Evolutionary conservation across 352 stramenopile species (phyloP).

Genomic region (Phytopythium aichiense): DNA sequence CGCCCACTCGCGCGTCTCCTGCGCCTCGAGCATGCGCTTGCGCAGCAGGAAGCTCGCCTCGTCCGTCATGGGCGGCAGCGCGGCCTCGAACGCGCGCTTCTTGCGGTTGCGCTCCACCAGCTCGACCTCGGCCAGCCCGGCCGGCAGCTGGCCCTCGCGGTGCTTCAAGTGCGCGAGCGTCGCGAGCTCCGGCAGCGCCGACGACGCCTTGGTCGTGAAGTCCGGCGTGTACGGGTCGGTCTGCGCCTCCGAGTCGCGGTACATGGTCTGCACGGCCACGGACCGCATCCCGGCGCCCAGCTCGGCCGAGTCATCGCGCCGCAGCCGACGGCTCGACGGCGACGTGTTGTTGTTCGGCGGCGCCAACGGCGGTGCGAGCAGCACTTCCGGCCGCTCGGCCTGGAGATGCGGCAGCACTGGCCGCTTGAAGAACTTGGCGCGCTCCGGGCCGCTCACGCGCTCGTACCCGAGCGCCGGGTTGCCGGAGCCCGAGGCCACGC

Average conservation of each 20-base stretch:
- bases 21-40: conserved; percentile 91
- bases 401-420: conserved; percentile 88
- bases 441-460: conserved; percentile 62
- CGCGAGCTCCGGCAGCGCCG: conserved; percentile 76
- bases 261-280: conserved; percentile 88
- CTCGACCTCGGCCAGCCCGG: conserved; percentile 81
- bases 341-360: not conserved
- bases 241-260: conserved; percentile 92
- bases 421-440: conserved; percentile 89
- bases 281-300: conserved; percentile 47
- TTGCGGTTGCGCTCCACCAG: conserved; percentile 88
- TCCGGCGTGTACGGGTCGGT: conserved; percentile 93
- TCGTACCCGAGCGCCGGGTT: conserved; percentile 28
- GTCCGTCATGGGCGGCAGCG: conserved; percentile 92
- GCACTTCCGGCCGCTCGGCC: conserved; percentile 83
- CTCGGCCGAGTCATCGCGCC: conserved; percentile 28
- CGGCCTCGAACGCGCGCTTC: conserved; percentile 82
- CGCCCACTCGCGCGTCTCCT: conserved; percentile 88
- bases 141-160: conserved; percentile 66
- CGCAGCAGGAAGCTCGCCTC: conserved; percentile 89
- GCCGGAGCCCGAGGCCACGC: conserved; percentile 7
- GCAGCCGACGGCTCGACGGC: conserved; percentile 24
- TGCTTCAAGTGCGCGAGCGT: conserved; percentile 71
- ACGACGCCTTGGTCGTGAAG: conserved; percentile 75
- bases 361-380: conserved; percentile 71